A percentile compares a stretch with the other conserved stretches of the same genome.
These are phyloP conservation scores for Salix koriyanagi DNA, from an alignment of 345 rosid genomes.

Conservation along the genomic window DNA sequence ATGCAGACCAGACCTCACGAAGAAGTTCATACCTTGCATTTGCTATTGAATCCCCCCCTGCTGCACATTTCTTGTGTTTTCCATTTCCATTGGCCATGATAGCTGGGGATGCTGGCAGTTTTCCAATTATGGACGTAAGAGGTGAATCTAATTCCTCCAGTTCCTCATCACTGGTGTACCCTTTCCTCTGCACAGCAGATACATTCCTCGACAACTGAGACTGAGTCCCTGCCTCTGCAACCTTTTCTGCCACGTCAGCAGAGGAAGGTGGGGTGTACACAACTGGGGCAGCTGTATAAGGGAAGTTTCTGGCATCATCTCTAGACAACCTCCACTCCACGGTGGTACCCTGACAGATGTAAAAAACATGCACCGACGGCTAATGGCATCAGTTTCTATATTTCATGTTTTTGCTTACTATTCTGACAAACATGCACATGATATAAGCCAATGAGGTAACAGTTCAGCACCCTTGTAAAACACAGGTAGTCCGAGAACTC, in stretches of 20 bases:
- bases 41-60: neutral
- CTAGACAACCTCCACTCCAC: conserved; percentile 56
- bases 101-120: conserved; percentile 33
- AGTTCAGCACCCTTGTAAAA: neutral
- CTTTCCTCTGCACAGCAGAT: conserved; percentile 72
- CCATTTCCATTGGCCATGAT: conserved; percentile 25
- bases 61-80: conserved; percentile 23
- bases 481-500: neutral
- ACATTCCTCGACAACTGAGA: conserved; percentile 47
- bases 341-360: conserved; percentile 37
- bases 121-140: conserved; percentile 54
- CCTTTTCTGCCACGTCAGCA: conserved; percentile 53
- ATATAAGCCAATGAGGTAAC: neutral
- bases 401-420: neutral
- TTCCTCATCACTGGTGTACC: conserved; percentile 90
- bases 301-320: conserved; percentile 52
- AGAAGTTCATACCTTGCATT: conserved; percentile 81
- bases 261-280: conserved; percentile 60
- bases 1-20: conserved; percentile 70
- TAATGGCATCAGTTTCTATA: neutral
- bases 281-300: conserved; percentile 62
- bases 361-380: neutral
- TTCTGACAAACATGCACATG: neutral
- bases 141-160: conserved; percentile 81
- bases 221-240: conserved; percentile 49